These are phyloP conservation scores for Colletotrichum tropicicola DNA, from an alignment of 2,329 filamentous ascomycete species.

Conservation along the genomic window DNA sequence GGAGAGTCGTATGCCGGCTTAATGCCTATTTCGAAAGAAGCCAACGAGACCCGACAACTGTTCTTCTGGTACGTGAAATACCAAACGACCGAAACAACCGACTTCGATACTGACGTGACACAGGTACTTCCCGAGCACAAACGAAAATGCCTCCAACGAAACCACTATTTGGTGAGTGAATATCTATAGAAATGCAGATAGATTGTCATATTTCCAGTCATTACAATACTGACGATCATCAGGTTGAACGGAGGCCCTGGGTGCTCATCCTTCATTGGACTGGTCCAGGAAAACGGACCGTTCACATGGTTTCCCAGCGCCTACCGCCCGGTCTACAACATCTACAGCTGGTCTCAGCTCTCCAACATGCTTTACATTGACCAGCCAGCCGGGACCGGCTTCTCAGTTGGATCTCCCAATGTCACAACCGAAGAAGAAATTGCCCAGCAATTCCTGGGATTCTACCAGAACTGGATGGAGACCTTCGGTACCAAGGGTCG, in stretches of 20 bases:
- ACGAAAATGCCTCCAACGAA: constrained; percentile 70
- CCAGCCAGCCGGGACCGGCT: constrained; percentile 40
- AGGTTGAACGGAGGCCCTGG: constrained; percentile 51
- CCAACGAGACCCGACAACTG: constrained; percentile 58
- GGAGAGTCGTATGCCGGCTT: constrained; percentile 72
- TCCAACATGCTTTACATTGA: constrained; percentile 46
- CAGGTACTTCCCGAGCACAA: constrained; percentile 50
- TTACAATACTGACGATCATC: not conserved
- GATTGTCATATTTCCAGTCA: too few species aligned
- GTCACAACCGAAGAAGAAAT: constrained; percentile 75
- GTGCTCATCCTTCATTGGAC: constrained; percentile 70
- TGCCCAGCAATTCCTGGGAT: constrained; percentile 76
- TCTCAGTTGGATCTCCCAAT: constrained; percentile 64
- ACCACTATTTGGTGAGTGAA: constrained; percentile 59
- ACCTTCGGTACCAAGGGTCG: constrained; percentile 74
- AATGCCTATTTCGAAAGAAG: constrained; percentile 61
- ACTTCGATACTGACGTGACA: not conserved
- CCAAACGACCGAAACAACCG: not conserved
- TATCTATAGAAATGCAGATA: too few species aligned
- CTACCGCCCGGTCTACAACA: constrained; percentile 60
- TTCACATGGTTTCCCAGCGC: constrained; percentile 78
- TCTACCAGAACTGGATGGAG: constrained; percentile 81
- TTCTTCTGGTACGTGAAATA: constrained; percentile 65
- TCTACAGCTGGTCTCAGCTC: constrained; percentile 49
- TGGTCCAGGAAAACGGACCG: constrained; percentile 81